Evolutionary conservation across 805 yeast genomes (phyloP).

Genomic region (Kodamaea laetipori): DNA sequence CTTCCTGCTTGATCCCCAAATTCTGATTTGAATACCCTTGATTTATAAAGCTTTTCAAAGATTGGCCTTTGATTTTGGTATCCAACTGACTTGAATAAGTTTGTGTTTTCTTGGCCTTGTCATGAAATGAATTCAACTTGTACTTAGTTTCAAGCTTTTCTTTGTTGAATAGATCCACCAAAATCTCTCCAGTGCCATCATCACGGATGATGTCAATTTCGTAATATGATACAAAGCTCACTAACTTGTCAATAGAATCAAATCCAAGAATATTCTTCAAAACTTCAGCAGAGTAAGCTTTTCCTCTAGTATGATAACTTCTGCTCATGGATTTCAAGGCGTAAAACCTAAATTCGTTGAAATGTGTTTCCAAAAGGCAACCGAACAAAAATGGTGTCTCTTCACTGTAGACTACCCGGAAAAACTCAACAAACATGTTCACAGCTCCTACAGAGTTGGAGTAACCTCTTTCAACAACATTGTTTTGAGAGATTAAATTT

Average conservation of each 20-base stretch:
- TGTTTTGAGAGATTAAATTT: slow-evolving; percentile 64
- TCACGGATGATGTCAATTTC: slow-evolving; percentile 47
- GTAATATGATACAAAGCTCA: slow-evolving; percentile 63
- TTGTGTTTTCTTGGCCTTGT: slow-evolving; percentile 41
- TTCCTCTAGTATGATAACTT: slow-evolving; percentile 69
- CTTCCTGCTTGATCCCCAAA: slow-evolving; percentile 20
- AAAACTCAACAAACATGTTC: slow-evolving; percentile 65
- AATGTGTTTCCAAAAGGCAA: slow-evolving; percentile 76
- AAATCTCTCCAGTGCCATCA: slow-evolving; percentile 29
- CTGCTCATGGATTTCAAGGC: slow-evolving; percentile 68
- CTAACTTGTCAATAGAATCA: slow-evolving; percentile 56
- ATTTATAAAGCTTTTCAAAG: slow-evolving; percentile 33
- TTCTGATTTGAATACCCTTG: slow-evolving; percentile 34
- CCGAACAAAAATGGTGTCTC: slow-evolving; percentile 66
- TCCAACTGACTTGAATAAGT: slow-evolving; percentile 37
- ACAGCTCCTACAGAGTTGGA: slow-evolving; percentile 56
- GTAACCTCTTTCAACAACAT: slow-evolving; percentile 51
- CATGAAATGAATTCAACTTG: slow-evolving; percentile 39
- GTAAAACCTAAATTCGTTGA: slow-evolving; percentile 75
- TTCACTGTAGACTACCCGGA: slow-evolving; percentile 49
- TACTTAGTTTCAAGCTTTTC: slow-evolving; percentile 43
- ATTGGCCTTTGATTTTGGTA: slow-evolving; percentile 24
- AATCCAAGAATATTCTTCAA: slow-evolving; percentile 63
- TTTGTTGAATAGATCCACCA: slow-evolving; percentile 44
- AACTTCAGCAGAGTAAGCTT: slow-evolving; percentile 55